phyloP scores from a whole-genome alignment of 768 basidiomycete species.

The Trametes elegans region DNA sequence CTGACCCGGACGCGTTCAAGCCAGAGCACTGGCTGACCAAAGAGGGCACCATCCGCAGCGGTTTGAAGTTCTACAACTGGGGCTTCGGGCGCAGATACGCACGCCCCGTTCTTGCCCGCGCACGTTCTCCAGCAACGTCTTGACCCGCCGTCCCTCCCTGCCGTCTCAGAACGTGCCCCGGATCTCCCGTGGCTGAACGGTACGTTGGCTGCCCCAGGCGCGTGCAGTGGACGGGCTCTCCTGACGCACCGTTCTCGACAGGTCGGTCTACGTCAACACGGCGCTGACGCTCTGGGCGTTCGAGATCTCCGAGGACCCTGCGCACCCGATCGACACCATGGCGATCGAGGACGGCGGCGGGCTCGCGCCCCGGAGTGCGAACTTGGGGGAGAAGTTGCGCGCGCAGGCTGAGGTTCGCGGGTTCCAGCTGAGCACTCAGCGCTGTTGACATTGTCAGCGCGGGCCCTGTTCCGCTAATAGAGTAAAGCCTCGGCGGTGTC shows the following conservation, averaged over 20 bases:
- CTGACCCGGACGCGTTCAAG: slow-evolving; percentile 33
- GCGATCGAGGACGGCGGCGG: slow-evolving; percentile 60
- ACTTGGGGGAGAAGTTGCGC: slow-evolving; percentile 12
- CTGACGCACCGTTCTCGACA: no score
- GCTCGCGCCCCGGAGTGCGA: slow-evolving; percentile 49
- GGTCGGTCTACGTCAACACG: slow-evolving; percentile 65
- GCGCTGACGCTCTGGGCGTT: slow-evolving; percentile 68
- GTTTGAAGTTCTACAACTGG: slow-evolving; percentile 32
- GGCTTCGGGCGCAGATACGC: slow-evolving; percentile 37
- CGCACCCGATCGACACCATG: slow-evolving; percentile 54
- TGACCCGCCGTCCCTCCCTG: no score
- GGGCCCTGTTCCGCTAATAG: no score
- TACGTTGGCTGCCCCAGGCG: slow-evolving; percentile 6
- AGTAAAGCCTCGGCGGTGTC: no score
- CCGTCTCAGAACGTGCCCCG: slow-evolving; percentile 66
- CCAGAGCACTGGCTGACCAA: slow-evolving; percentile 34
- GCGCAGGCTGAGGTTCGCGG: neutral
- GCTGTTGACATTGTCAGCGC: no score
- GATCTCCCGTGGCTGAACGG: slow-evolving; percentile 52
- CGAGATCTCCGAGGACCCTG: slow-evolving; percentile 48
- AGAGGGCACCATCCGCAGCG: slow-evolving; percentile 27
- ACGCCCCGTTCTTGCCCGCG: neutral
- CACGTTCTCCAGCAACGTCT: neutral
- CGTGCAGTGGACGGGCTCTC: no score
- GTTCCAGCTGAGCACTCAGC: no score